A percentile compares a stretch with the other conserved stretches of the same genome.
Evolutionary conservation across 495 filamentous ascomycete species (phyloP).

Genomic region (Jackrogersella minutella): DNA sequence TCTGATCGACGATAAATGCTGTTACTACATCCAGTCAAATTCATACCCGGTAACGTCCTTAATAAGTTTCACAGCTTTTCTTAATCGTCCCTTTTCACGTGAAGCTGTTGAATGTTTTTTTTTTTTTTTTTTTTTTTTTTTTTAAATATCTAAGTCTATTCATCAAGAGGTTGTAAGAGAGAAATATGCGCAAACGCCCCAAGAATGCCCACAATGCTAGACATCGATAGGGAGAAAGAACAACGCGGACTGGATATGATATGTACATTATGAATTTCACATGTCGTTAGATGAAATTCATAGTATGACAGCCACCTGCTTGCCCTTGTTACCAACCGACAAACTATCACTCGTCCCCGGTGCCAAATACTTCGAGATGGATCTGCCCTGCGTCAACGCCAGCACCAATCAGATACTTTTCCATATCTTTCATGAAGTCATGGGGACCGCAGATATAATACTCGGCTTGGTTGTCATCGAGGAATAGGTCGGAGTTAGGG

Average conservation of each 20-base stretch:
- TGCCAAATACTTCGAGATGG: constrained; percentile 73
- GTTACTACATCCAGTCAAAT: neutral
- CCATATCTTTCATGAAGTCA: constrained; percentile 68
- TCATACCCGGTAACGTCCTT: neutral
- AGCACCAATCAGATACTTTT: constrained; percentile 53
- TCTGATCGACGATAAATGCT: neutral
- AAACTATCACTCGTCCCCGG: constrained; percentile 53
- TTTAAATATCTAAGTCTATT: neutral
- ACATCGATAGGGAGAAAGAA: neutral
- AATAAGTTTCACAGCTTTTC: neutral
- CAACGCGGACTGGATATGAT: neutral
- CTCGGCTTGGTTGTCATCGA: constrained; percentile 60
- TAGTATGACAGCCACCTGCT: neutral
- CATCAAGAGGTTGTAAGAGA: neutral
- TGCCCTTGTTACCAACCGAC: neutral
- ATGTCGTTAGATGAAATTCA: neutral
- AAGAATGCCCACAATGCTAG: neutral
- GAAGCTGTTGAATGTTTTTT: neutral
- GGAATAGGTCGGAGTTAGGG: constrained; percentile 58
- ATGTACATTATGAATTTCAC: constrained; percentile 3
- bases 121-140: too few species aligned
- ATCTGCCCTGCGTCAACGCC: constrained; percentile 65
- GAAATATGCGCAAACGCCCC: neutral
- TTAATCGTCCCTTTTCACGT: too few species aligned
- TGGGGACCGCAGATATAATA: constrained; percentile 77